phyloP scores from a whole-genome alignment of 768 basidiomycete species.

The Termitomyces sp. region DNA sequence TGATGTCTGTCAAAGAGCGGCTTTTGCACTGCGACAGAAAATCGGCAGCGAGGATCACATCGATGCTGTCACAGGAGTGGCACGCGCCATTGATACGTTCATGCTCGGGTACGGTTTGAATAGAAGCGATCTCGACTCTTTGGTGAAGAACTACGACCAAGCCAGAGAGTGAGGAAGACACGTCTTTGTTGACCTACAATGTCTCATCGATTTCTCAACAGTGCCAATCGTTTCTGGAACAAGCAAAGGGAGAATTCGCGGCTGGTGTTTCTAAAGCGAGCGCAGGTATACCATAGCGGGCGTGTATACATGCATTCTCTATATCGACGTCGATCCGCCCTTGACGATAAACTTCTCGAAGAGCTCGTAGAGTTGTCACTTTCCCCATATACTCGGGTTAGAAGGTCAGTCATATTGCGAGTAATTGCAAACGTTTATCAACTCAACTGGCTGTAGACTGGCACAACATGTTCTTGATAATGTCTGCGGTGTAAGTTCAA shows the following conservation, averaged over 20 bases:
- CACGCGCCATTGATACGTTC: slow-evolving; percentile 72
- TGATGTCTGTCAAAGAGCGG: slow-evolving; percentile 62
- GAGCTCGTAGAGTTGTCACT: slow-evolving; percentile 74
- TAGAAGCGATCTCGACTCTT: slow-evolving; percentile 51
- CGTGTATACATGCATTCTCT: slow-evolving; percentile 76
- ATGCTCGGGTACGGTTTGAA: slow-evolving; percentile 69
- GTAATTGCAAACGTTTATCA: slow-evolving; percentile 1
- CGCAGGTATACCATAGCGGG: slow-evolving; percentile 73
- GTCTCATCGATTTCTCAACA: slow-evolving; percentile 21
- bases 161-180: slow-evolving; percentile 50
- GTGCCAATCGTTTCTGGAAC: slow-evolving; percentile 63
- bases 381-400: slow-evolving; percentile 75
- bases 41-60: slow-evolving; percentile 77
- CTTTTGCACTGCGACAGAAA: slow-evolving; percentile 57
- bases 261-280: slow-evolving; percentile 71
- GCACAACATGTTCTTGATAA: slow-evolving; percentile 65
- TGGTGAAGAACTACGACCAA: slow-evolving; percentile 67
- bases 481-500: slow-evolving; percentile 54
- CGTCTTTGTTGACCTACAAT: not conserved
- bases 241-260: slow-evolving; percentile 77
- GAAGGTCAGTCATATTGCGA: slow-evolving; percentile 46
- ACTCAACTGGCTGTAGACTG: slow-evolving; percentile 47
- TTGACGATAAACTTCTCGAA: slow-evolving; percentile 68
- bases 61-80: slow-evolving; percentile 75
- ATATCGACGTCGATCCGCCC: slow-evolving; percentile 66